Conservation (phyloP, 2,329 filamentous ascomycete genomes). For the Phyllosticta ampelicida region DNA sequence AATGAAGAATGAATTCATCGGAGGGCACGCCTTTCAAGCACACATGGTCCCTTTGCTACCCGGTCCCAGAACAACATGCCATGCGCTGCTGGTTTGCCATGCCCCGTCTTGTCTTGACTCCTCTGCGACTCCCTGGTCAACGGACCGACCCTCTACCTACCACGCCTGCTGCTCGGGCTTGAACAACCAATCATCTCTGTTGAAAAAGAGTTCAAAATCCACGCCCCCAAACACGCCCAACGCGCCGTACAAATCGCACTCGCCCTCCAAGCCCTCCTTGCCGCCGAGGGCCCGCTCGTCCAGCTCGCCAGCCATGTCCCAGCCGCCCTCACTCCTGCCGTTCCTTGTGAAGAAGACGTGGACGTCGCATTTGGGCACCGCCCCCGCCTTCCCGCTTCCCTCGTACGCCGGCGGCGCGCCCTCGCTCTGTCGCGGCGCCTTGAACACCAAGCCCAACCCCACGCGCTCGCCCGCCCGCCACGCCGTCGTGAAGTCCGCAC, state of each 20-base stretch:
- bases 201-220: slow-evolving; percentile 56
- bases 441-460: slow-evolving; percentile 60
- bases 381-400: too few relatives aligned
- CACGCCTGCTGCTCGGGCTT: background rate
- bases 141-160: background rate
- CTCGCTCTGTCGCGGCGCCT: too few relatives aligned
- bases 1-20: too few relatives aligned
- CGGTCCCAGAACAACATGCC: too few relatives aligned
- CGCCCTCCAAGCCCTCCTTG: slow-evolving; percentile 57
- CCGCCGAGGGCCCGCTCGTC: slow-evolving; percentile 52
- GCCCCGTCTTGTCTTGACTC: too few relatives aligned
- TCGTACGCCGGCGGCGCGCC: too few relatives aligned
- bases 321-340: slow-evolving; percentile 48
- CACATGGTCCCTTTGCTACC: too few relatives aligned
- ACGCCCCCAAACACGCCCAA: slow-evolving; percentile 61
- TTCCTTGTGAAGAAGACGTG: slow-evolving; percentile 62
- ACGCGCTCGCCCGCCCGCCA: slow-evolving; percentile 57
- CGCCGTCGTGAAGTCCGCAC: slow-evolving; percentile 53
- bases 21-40: too few relatives aligned
- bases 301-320: slow-evolving; percentile 66
- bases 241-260: slow-evolving; percentile 59
- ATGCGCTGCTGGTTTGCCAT: too few relatives aligned
- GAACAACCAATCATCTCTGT: slow-evolving; percentile 48
- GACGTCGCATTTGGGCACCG: slow-evolving; percentile 30
- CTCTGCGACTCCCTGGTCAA: background rate